Evolutionary conservation across 2,329 filamentous ascomycete genomes (phyloP), one percentile per base, ranked within the genome.

Genomic region (Epicoccum sorghinum): DNA sequence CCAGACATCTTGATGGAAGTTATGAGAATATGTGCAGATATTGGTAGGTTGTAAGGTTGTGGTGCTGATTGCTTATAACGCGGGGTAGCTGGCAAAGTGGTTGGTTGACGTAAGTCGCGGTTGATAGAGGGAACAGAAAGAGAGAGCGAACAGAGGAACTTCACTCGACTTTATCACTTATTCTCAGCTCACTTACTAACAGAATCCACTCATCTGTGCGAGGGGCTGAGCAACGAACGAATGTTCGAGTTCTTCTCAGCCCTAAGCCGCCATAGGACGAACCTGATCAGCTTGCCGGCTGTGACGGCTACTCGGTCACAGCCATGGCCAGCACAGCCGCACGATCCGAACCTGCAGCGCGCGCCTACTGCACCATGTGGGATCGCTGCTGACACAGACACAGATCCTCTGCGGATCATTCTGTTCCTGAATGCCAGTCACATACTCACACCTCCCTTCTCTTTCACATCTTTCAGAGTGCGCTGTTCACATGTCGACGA

Each of bases 1-100:
- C 80, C 80, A 13, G 80, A 82, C 82, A 83, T 84, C 52, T 33
- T 71, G 61, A 27, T 48, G 33, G 25, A 36, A 45, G 8, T 40
- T 43, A 38, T 12, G 13, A 24, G 14, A 18, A 1, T 18, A 32
- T n/a, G 38, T 33, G 27, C 10, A 22, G 13, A 18, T 47, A 23
- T 45, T 39, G 29, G 30, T 38, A 12, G 36, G 32, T 33, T 33
- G 32, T 13, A 38, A 18, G 45, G 41, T 36, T 38, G 36, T 37
- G 36, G 30, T 46, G 12, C 13, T 18, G 41, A n/a, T 18, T 14
- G 22, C 14, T 33, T 50, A 32, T 35, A 25, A 50, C 41, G 52
- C 52, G 52, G 52, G 52, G 52, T 55, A 55, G 36, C 36, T 55
- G 46, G 27, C 43, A 13, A 43, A 36, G 38, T 24, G 43, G 42